These are phyloP conservation scores for Scheffersomyces lignicola DNA, from an alignment of 1,139 yeast genomes.

Conservation along the genomic window DNA sequence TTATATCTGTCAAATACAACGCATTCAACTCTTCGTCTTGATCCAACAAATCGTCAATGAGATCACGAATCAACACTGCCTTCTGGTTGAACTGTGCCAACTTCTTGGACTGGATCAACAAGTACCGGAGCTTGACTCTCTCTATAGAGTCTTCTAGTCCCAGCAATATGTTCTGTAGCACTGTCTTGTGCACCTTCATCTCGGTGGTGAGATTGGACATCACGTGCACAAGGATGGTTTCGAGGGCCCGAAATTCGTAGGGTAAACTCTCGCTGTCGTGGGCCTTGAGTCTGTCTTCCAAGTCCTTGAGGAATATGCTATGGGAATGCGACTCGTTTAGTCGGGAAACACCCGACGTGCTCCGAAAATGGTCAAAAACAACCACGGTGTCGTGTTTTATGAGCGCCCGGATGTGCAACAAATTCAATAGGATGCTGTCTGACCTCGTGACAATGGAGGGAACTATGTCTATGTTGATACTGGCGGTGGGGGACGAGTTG, in stretches of 20 bases:
- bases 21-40: constrained; percentile 44
- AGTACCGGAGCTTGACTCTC: constrained; percentile 36
- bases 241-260: constrained; percentile 47
- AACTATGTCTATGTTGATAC: constrained; percentile 38
- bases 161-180: constrained; percentile 33
- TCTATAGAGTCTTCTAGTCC: constrained; percentile 45
- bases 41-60: constrained; percentile 40
- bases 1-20: constrained; percentile 35
- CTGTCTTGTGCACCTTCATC: constrained; percentile 45
- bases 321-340: constrained; percentile 39
- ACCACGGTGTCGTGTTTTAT: constrained; percentile 42
- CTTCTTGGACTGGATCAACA: constrained; percentile 45
- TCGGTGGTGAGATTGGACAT: constrained; percentile 41
- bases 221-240: constrained; percentile 41
- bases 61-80: constrained; percentile 39
- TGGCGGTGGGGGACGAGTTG: constrained; percentile 13
- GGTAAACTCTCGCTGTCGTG: constrained; percentile 31
- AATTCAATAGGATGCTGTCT: constrained; percentile 38
- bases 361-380: constrained; percentile 33
- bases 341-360: constrained; percentile 23
- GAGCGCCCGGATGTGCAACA: constrained; percentile 43
- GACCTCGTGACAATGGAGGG: constrained; percentile 42
- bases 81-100: constrained; percentile 47
- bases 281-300: constrained; percentile 27
- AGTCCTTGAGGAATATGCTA: constrained; percentile 33